Percentiles rank a stretch among this genome's conserved stretches.
Conservation (phyloP, 2,329 filamentous ascomycete species). For the Scytalidium sp. region DNA sequence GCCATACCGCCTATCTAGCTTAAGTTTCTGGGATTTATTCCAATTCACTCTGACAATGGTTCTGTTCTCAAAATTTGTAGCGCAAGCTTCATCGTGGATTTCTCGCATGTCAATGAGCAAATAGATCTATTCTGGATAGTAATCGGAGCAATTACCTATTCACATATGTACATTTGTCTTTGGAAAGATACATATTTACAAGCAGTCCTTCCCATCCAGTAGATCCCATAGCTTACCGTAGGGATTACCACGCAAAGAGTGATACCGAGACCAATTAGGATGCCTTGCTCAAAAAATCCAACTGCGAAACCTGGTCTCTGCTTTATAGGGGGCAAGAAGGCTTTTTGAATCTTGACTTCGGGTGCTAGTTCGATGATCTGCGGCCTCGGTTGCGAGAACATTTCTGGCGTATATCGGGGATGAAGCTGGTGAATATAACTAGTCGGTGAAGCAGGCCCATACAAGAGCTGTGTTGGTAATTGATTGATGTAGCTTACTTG, state of each 20-base stretch:
- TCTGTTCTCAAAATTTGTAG: no score
- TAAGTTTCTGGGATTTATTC: no score
- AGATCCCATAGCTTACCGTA: constrained; percentile 7
- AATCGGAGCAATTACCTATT: no score
- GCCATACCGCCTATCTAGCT: no score
- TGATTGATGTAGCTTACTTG: constrained; percentile 53
- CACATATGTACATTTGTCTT: no score
- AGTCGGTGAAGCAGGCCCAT: constrained; percentile 34
- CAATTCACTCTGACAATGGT: no score
- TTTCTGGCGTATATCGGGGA: constrained; percentile 37
- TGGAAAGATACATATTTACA: no score
- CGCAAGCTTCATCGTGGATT: no score
- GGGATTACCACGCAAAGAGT: constrained; percentile 13
- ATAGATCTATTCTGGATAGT: no score
- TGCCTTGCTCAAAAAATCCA: constrained; percentile 47
- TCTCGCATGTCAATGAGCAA: no score
- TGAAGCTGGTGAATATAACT: constrained; percentile 22
- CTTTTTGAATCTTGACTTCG: constrained; percentile 14
- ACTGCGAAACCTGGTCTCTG: constrained; percentile 32
- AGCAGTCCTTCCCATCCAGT: no score
- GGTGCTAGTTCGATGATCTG: constrained; percentile 32
- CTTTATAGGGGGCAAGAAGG: constrained; percentile 30
- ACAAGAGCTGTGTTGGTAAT: constrained; percentile 50
- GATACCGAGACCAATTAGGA: constrained; percentile 34
- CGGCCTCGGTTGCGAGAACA: constrained; percentile 43